These are phyloP conservation scores for Dactylonectria estremocensis DNA, from an alignment of 2,329 filamentous ascomycete genomes.

Conservation along the genomic window DNA sequence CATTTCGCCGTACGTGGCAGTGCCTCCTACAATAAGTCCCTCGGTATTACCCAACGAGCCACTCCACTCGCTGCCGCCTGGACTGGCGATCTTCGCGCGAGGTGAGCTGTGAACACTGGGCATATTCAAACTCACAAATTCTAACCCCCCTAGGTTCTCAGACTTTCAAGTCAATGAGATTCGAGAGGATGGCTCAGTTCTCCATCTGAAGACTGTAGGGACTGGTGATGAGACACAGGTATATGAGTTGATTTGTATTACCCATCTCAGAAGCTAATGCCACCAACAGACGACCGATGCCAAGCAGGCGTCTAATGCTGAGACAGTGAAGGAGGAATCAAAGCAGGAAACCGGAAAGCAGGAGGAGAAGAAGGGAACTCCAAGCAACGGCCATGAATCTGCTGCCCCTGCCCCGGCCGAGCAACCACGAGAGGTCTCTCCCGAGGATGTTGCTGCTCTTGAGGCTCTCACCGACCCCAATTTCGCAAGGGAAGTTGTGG, in stretches of 20 bases:
- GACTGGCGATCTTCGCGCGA: constrained; percentile 59
- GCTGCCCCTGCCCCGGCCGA: constrained; percentile 39
- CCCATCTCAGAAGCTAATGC: constrained; percentile 28
- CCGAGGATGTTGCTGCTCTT: constrained; percentile 56
- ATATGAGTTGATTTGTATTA: constrained; percentile 5
- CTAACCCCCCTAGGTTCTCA: constrained; percentile 74
- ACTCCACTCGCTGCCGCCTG: constrained; percentile 56
- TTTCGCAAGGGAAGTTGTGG: constrained; percentile 59
- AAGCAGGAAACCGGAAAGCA: constrained; percentile 36
- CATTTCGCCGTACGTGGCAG: constrained; percentile 51
- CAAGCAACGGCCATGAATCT: constrained; percentile 38
- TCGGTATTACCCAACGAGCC: constrained; percentile 59
- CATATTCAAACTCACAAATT: background rate
- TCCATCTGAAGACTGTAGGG: constrained; percentile 75
- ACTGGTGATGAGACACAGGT: constrained; percentile 39
- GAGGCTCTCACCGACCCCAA: constrained; percentile 56
- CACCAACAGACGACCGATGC: constrained; percentile 28
- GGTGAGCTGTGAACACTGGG: constrained; percentile 45
- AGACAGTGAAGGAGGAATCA: constrained; percentile 26
- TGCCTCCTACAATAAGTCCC: constrained; percentile 52
- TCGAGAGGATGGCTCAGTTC: constrained; percentile 78
- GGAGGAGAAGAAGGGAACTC: constrained; percentile 33
- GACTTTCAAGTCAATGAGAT: constrained; percentile 97
- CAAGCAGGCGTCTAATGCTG: constrained; percentile 36
- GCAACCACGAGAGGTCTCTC: constrained; percentile 48